Evolutionary conservation across 1,139 yeast genomes (phyloP), one percentile per base, ranked within the genome.

Genomic region (Sugiyamaella sp.): DNA sequence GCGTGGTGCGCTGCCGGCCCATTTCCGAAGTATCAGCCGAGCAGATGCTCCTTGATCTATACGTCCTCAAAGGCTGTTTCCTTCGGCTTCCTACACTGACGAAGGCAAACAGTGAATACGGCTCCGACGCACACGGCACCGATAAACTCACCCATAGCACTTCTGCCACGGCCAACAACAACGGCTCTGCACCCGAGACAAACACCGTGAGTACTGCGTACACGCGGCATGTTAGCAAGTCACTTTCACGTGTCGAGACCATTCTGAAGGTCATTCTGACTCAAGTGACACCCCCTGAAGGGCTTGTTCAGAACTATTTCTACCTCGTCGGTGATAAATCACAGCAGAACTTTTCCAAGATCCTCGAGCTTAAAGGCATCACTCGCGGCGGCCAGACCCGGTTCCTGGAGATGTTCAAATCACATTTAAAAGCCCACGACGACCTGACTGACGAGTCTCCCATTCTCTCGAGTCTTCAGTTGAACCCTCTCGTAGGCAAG

Each of bases 11-110:
- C 53, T 85, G 63, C 63, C 80, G 80, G 56, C 95, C 95, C 1
- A 78, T 91, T 35, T 76, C 80, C 4, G 84, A 85, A 20, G 74
- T 80, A 14, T 85, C 86, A 60, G 86, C 95, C 4, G 97, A 91
- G 66, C 97, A 91, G 67, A 76, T 93, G 65, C 72, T 86, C 37
- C 72, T 86, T 33, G 99, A 93, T 69, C 66, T 87, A 3, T 82
- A 84, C 41, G 76, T 80, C 8, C 69, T 93, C 62, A 86, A 86
- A 63, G 75, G 75, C 29, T 73, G 80, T 27, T 77, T 89, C 48
- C 61, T 79, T 20, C 71, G 70, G 20, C 72, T 88, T 49, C 89
- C 89, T 1, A 37, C 58, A 8, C 56, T 66, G 43, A 42, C 32
- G 52, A 38, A 16, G 19, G n/a, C 14, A 20, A 41, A 42, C 1